Evolutionary conservation across 768 basidiomycete species (phyloP), one percentile per base, ranked within the genome.

Genomic region (Tricholoma flavovirens): DNA sequence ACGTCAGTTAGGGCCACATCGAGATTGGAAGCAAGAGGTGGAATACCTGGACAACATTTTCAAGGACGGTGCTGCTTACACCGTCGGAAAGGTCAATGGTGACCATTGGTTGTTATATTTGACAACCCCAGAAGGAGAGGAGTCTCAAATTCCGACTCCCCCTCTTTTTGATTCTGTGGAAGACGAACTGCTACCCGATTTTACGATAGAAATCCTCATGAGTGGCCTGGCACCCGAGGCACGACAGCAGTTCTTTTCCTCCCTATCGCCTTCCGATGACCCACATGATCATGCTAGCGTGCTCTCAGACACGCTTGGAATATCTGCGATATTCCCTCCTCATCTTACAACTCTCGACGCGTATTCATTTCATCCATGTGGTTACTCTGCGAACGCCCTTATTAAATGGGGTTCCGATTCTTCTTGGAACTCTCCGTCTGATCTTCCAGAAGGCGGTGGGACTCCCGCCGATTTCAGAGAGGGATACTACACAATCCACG

Each of bases 21-120:
- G 84, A 55, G 90, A 93, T 65, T 99, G 97, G 97, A 83, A 83
- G 57, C 82, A 90, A 55, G 97, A 99, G 74, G 89, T 98, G 65
- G 83, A 85, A 56, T 98, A 85, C 67, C 78, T 99, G 51, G 96
- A 99, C 67, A 82, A 83, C 59, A 86, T 95, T 59, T 98, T 99
- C 71, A 78, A 80, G 63, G 82, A 83, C 68, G 94, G 94, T 49
- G 83, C 93, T 6, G 97, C 95, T 3, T 99, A 99, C 75, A 95
- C 92, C 29, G 87, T 98, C 59, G 97, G 97, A 56, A 95, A 94
- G 66, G 90, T 96, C 70, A 99, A 99, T 70, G 92, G 96, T 49
- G 94, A 98, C 71, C 97, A 99, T 73, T 99, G 97, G 97, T 73
- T 98, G 48, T 84, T 98, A 38, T 99, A 98, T 74, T 79, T 98